A percentile compares a stretch with the other conserved stretches of the same genome.
phyloP scores from a whole-genome alignment of 306 rosid genomes.

The Inga laurina region DNA sequence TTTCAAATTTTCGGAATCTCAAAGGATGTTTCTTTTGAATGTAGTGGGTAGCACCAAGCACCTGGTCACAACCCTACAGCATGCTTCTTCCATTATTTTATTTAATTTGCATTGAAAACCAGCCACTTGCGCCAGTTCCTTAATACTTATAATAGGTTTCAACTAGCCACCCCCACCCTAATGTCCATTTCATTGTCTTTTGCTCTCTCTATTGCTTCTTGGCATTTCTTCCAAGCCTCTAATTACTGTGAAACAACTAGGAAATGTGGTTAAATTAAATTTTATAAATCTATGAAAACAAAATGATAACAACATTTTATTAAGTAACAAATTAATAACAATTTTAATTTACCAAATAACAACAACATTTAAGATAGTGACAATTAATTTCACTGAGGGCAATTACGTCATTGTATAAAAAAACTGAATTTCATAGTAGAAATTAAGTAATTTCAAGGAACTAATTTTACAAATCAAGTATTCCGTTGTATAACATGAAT shows the following conservation, averaged over 20 bases:
- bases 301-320: no score
- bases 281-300: no score
- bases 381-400: no score
- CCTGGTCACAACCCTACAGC: not conserved
- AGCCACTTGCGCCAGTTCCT: not conserved
- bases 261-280: no score
- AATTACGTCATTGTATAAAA: no score
- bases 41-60: conserved; percentile 31
- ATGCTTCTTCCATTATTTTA: not conserved
- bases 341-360: no score
- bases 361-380: no score
- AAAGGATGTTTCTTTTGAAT: conserved; percentile 27
- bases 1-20: not conserved
- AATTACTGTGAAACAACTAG: no score
- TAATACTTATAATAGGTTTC: not conserved
- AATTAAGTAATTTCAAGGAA: no score
- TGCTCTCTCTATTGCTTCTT: not conserved
- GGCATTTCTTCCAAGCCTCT: not conserved
- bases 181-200: not conserved
- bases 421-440: no score
- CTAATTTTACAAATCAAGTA: no score
- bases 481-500: not conserved
- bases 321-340: no score
- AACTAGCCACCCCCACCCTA: not conserved
- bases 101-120: not conserved